Evolutionary conservation across 2,329 filamentous ascomycete species (phyloP), one percentile per base, ranked within the genome.

Genomic region (Cladosporium cucumerinum): DNA sequence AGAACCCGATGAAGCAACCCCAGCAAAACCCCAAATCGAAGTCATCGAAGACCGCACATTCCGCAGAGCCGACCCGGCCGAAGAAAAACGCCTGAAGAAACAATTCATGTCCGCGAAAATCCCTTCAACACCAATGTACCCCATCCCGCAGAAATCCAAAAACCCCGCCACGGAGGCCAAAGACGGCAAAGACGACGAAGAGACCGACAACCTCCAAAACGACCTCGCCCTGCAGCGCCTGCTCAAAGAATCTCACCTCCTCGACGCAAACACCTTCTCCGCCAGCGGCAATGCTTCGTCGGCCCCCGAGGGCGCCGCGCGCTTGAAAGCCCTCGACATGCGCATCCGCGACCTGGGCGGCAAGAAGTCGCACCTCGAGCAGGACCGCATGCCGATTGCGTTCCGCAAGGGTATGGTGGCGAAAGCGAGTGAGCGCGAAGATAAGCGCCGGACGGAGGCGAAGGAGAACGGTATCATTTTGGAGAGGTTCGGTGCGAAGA

Each of bases 151-250:
- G 11, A 62, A 55, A 23, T 51, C 58, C 43, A 12, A 39, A 34
- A 59, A 36, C 74, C 65, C 65, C 23, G 63, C 60, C 32, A 68
- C 52, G 36, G 69, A 61, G 30, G 52, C 68, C 2, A 68, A 67
- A 39, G 64, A 62, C 64, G 71, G 69, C 65, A 75, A 82, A 32
- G 78, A 83, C 30, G 54, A 57, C 66, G 77, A 82, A 26, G 55
- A 46, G 11, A 58, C 26, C 5, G 77, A 81, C 12, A 90, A 96
- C 67, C 84, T 98, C 21, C 93, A 93, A 76, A 93, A 97, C 77
- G 95, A 98, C 77, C 87, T 97, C 62, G 93, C 92, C 46, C 87
- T 99, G 16, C 94, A 97, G 77, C 89, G 93, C 55, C 87, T 99
- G 48, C 87, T 99, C 65, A 85, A 89, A 70, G 95, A 99, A 82